These are phyloP conservation scores for Nakazawaea holstii DNA, from an alignment of 805 yeast species.

Conservation along the genomic window DNA sequence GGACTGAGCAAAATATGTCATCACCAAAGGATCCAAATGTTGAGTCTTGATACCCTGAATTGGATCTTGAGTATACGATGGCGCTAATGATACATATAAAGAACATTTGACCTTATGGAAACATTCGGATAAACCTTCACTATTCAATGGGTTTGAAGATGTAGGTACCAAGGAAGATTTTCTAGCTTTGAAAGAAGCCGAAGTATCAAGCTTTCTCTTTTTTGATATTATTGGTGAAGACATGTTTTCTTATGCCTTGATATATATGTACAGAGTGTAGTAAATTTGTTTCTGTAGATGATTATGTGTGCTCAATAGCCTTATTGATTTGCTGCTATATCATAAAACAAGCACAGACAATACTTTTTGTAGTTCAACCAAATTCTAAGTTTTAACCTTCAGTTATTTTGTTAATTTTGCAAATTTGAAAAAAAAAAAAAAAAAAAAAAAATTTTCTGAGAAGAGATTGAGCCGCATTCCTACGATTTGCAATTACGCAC, in stretches of 20 bases:
- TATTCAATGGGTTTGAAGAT: conserved; percentile 8
- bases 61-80: conserved; percentile 65
- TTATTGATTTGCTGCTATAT: too few relatives aligned
- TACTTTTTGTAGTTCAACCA: too few relatives aligned
- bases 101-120: conserved; percentile 56
- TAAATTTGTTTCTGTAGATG: too few relatives aligned
- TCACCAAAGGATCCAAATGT: conserved; percentile 84
- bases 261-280: too few relatives aligned
- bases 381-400: too few relatives aligned
- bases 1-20: conserved; percentile 70
- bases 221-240: conserved; percentile 1
- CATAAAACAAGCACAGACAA: too few relatives aligned
- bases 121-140: conserved; percentile 55
- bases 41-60: conserved; percentile 77
- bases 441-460: too few relatives aligned
- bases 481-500: too few relatives aligned
- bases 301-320: too few relatives aligned
- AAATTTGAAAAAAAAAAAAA: too few relatives aligned
- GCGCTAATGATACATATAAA: conserved; percentile 84
- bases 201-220: conserved; percentile 4
- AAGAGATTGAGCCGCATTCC: too few relatives aligned
- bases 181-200: not conserved
- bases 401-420: too few relatives aligned
- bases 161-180: conserved; percentile 11
- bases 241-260: not conserved